Evolutionary conservation across 768 basidiomycete species (phyloP).

Genomic region (Gloeophyllum trabeum): DNA sequence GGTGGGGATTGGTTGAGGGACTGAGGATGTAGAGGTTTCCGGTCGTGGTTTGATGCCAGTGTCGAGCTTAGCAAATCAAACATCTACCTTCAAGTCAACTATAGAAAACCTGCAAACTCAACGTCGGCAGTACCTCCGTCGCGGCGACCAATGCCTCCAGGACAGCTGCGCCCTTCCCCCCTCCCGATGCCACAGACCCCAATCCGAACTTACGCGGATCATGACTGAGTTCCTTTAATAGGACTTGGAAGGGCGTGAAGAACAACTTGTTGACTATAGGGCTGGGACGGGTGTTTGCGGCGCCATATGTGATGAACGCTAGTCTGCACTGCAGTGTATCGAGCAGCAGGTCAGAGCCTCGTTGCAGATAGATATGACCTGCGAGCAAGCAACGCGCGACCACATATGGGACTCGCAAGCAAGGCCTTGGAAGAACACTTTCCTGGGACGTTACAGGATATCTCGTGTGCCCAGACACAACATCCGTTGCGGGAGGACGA

Average conservation of each 20-base stretch:
- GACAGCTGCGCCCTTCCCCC: conserved; percentile 46
- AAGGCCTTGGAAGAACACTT: too few relatives aligned
- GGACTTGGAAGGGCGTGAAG: conserved; percentile 32
- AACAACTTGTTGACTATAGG: conserved; percentile 48
- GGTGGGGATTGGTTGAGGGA: conserved; percentile 11
- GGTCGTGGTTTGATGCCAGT: conserved; percentile 11
- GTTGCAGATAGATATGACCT: too few relatives aligned
- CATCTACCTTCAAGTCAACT: conserved; percentile 26
- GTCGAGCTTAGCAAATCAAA: conserved; percentile 20
- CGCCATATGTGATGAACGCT: conserved; percentile 53
- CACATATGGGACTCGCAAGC: too few relatives aligned
- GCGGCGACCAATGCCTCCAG: conserved; percentile 63
- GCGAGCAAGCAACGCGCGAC: too few relatives aligned
- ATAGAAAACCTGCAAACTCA: not conserved
- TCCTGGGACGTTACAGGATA: too few relatives aligned
- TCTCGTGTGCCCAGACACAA: too few relatives aligned
- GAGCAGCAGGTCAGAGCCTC: too few relatives aligned
- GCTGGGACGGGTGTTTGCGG: conserved; percentile 39
- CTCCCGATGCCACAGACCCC: conserved; percentile 40
- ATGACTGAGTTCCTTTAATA: conserved; percentile 33
- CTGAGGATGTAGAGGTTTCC: conserved; percentile 2
- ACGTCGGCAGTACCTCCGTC: conserved; percentile 38
- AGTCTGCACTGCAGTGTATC: conserved; percentile 29
- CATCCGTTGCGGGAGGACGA: too few relatives aligned
- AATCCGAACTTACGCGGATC: conserved; percentile 42